These are phyloP conservation scores for Apophysomyces trapeziformis DNA, from an alignment of 371 early-diverging fungal genomes.

Conservation along the genomic window DNA sequence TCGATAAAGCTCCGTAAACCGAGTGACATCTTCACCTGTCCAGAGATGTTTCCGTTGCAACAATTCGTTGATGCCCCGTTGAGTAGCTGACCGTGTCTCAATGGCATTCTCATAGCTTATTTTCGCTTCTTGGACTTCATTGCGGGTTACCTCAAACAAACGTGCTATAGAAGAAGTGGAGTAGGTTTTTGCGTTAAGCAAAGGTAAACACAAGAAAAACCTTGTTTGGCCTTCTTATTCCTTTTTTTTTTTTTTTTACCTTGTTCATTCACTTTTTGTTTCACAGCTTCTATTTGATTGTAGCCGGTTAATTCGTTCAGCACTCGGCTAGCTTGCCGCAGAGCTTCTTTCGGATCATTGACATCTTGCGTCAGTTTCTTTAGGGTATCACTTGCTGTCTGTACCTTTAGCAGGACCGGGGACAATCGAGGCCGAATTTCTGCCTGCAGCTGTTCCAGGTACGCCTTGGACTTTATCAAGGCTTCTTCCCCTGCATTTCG, in stretches of 20 bases:
- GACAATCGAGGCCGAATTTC: conserved; percentile 34
- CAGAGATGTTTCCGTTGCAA: conserved; percentile 88
- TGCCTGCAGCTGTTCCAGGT: conserved; percentile 34
- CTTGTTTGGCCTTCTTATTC: not conserved
- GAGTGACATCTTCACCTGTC: conserved; percentile 84
- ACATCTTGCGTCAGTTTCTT: conserved; percentile 41
- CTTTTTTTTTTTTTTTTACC: conserved; percentile 38
- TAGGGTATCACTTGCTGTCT: conserved; percentile 33
- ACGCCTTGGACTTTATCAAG: conserved; percentile 14
- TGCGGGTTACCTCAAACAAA: conserved; percentile 61
- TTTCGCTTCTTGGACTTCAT: conserved; percentile 68
- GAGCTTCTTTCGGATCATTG: conserved; percentile 53
- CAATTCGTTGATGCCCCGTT: conserved; percentile 87
- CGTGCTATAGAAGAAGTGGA: conserved; percentile 31
- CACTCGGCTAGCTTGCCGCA: conserved; percentile 50
- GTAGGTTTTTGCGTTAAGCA: too few relatives aligned
- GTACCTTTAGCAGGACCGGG: conserved; percentile 33
- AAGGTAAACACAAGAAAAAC: conserved; percentile 2
- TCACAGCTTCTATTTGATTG: conserved; percentile 73
- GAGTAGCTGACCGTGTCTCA: conserved; percentile 72
- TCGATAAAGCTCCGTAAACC: conserved; percentile 87
- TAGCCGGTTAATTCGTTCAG: conserved; percentile 89
- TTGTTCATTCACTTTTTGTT: conserved; percentile 69
- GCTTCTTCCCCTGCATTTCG: not conserved
- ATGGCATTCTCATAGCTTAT: conserved; percentile 70